Base-by-base conservation (phyloP, 495 filamentous ascomycete genomes). In the Choiromyces venosus region DNA sequence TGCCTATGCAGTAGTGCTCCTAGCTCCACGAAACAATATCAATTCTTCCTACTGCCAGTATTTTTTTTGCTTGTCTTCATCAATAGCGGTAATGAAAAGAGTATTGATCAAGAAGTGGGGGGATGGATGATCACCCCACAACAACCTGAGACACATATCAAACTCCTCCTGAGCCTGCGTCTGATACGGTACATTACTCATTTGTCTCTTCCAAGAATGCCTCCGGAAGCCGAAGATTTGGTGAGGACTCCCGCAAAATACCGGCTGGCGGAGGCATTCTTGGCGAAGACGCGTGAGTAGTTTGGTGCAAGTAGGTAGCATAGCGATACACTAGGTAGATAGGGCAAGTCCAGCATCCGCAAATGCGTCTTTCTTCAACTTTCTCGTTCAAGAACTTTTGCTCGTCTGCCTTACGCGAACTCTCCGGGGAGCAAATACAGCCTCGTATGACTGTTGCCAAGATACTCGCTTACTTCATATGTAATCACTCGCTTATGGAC, bases 361-460 rank as follows among this genome's bases (percentile, higher is more conserved):
- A 61, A 61, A 61, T 61, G 52, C 16, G 52, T 61, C 19, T n/a
- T 61, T 29, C 52, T 14, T 33, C 52, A 18, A 18, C 10, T 33
- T 14, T 61, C 25, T 16, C 25, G 25, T 10, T 61, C 52, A 61
- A 61, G 52, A 33, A 61, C 52, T 61, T 61, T 61, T 29, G 52
- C 52, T 1, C 25, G 52, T 61, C 52, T 61, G 52, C 52, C 52
- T 61, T 61, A 61, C 52, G 25, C 25, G 52, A 61, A 33, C 52
- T 61, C 12, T 25, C 25, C 0, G 14, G n/a, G n/a, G 9, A 61
- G 25, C 5, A 3, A 29, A 25, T 14, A 29, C 25, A 33, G 52
- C 52, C 52, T 61, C 5, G 52, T 61, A 61, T 61, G 52, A 61
- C 25, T 61, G 25, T 61, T 61, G 52, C 52, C 52, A 61, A 61